Percentiles rank a stretch among this genome's conserved stretches.
Conservation (phyloP, 805 yeast species). For the Brettanomyces custersianus region DNA sequence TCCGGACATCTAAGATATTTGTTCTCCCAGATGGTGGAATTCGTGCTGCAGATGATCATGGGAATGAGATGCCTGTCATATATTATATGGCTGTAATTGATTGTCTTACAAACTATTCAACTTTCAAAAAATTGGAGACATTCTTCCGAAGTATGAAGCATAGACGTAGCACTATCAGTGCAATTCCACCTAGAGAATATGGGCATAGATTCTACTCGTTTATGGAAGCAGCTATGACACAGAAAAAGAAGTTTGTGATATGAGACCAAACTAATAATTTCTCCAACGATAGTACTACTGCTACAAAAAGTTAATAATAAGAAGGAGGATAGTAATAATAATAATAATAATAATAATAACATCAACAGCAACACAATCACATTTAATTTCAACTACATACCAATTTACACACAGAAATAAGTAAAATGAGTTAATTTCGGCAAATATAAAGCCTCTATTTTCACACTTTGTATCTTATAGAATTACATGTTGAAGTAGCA, state of each 20-base stretch:
- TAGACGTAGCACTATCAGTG: conserved; percentile 64
- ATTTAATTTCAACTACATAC: no score
- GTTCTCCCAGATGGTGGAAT: conserved; percentile 63
- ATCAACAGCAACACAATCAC: neutral
- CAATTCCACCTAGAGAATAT: conserved; percentile 85
- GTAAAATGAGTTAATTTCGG: no score
- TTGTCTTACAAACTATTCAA: conserved; percentile 74
- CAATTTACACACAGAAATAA: no score
- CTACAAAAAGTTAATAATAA: neutral
- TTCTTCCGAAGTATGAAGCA: conserved; percentile 71
- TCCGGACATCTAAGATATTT: conserved; percentile 9
- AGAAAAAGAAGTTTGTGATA: neutral
- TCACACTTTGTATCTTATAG: neutral
- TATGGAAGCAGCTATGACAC: conserved; percentile 28
- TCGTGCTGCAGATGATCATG: conserved; percentile 54
- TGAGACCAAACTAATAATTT: neutral
- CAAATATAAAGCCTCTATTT: no score
- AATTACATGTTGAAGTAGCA: neutral
- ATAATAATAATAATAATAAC: neutral
- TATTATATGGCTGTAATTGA: conserved; percentile 93
- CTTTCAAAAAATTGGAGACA: conserved; percentile 74
- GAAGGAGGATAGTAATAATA: neutral
- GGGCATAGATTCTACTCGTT: conserved; percentile 79
- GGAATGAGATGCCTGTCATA: conserved; percentile 55
- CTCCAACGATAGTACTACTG: neutral